Evolutionary conservation across 257 asterid genomes (phyloP).

Genomic region (Solanum gandarillasii): DNA sequence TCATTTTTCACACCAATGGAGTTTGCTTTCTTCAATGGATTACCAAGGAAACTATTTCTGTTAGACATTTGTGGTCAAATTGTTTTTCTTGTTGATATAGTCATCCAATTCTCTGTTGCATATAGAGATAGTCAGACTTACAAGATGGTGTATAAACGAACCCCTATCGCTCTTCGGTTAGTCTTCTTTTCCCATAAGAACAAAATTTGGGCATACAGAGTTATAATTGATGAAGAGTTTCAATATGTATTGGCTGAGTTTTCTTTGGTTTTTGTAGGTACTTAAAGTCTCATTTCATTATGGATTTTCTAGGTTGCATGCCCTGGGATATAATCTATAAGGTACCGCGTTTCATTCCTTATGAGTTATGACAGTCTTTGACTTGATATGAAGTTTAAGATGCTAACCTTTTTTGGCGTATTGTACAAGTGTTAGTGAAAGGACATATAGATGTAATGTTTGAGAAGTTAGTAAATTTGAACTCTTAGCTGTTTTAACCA

Average conservation of each 20-base stretch:
- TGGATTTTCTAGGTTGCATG: conserved; percentile 50
- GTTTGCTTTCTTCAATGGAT: conserved; percentile 69
- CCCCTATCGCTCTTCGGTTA: conserved; percentile 46
- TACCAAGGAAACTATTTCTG: conserved; percentile 47
- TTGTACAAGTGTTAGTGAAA: neutral
- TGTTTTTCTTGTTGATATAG: conserved; percentile 56
- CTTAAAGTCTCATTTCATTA: conserved; percentile 35
- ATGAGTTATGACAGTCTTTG: neutral
- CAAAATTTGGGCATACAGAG: neutral
- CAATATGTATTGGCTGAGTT: neutral
- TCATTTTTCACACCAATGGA: conserved; percentile 70
- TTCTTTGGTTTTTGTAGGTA: conserved; percentile 25
- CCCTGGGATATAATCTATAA: conserved; percentile 72
- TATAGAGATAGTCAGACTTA: conserved; percentile 55
- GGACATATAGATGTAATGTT: neutral
- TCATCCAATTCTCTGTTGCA: conserved; percentile 47
- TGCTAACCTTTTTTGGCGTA: too few relatives aligned
- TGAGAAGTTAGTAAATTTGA: neutral
- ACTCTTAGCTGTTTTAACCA: neutral
- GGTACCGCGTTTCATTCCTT: conserved; percentile 9
- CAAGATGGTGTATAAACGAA: conserved; percentile 45
- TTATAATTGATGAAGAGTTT: neutral
- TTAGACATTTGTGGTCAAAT: conserved; percentile 60
- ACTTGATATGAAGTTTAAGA: neutral
- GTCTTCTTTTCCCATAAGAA: neutral